Percentiles rank a stretch among this genome's conserved stretches.
Evolutionary conservation across 2,329 filamentous ascomycete genomes (phyloP).

Genomic region (Mycosphaerelloides madeirae): DNA sequence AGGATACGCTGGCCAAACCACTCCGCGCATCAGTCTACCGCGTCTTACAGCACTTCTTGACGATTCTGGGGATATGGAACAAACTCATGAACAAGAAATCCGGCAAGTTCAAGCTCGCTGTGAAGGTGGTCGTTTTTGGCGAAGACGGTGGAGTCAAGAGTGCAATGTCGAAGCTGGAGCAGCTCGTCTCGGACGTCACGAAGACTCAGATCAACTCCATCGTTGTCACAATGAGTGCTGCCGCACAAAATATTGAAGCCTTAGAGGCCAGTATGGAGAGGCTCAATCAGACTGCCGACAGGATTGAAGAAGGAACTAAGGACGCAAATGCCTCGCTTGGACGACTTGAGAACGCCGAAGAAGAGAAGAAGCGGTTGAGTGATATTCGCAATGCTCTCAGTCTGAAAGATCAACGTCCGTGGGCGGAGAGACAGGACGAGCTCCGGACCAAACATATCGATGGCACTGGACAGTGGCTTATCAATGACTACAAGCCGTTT

Average conservation of each 20-base stretch:
- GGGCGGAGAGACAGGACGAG: slow-evolving; percentile 4
- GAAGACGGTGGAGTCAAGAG: slow-evolving; percentile 6
- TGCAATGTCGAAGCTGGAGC: slow-evolving; percentile 6
- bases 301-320: too few species aligned
- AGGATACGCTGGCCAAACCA: slow-evolving; percentile 2
- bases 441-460: slow-evolving; percentile 3
- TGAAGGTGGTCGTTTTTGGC: slow-evolving; percentile 6
- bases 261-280: background rate
- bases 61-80: slow-evolving; percentile 2
- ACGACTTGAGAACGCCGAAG: slow-evolving; percentile 5
- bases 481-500: background rate
- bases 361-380: slow-evolving; percentile 4
- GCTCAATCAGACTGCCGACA: slow-evolving; percentile 2
- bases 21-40: slow-evolving; percentile 4
- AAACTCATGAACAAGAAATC: slow-evolving; percentile 2
- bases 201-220: slow-evolving; percentile 3
- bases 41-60: slow-evolving; percentile 9
- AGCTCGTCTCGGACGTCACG: slow-evolving; percentile 2
- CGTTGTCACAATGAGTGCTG: slow-evolving; percentile 2
- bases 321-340: background rate
- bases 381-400: background rate
- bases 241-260: slow-evolving; percentile 2
- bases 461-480: slow-evolving; percentile 3
- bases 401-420: background rate
- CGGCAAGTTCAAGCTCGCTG: slow-evolving; percentile 8